phyloP scores from a whole-genome alignment of 495 filamentous ascomycete species.

The Aspergillus taichungensis region DNA sequence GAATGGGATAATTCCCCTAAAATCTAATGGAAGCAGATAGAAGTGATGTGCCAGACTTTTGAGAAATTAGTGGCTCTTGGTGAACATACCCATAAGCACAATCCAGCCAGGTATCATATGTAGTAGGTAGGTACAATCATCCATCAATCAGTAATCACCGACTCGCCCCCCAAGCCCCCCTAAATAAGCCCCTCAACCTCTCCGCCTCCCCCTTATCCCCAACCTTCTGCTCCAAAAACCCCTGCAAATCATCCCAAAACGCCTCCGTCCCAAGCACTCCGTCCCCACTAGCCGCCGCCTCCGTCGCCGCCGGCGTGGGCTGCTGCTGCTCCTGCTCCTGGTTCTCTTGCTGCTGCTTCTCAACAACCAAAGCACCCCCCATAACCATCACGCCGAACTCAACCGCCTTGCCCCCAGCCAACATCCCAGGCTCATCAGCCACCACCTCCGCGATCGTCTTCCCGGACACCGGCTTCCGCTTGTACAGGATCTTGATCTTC shows the following conservation, averaged over 20 bases:
- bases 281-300: constrained; percentile 46
- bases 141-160: constrained; percentile 7
- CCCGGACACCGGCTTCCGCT: constrained; percentile 69
- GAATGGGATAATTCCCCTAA: too few species aligned
- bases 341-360: constrained; percentile 18
- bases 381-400: constrained; percentile 87
- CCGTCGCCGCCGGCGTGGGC: constrained; percentile 29
- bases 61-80: too few species aligned
- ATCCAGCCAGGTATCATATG: not conserved
- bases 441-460: constrained; percentile 46
- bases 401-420: constrained; percentile 35
- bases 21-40: too few species aligned
- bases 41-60: too few species aligned
- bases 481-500: constrained; percentile 75
- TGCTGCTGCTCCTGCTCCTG: constrained; percentile 18
- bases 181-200: constrained; percentile 58
- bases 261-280: constrained; percentile 56
- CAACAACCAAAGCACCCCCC: constrained; percentile 42
- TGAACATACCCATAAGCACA: not conserved
- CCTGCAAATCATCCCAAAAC: constrained; percentile 85
- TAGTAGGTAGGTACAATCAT: not conserved
- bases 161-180: constrained; percentile 51
- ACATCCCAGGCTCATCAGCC: constrained; percentile 30
- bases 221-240: constrained; percentile 68
- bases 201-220: constrained; percentile 61